Evolutionary conservation across 1,284 basidiomycete genomes (phyloP), one percentile per base, ranked within the genome.

Genomic region (Papiliotrema flavescens): DNA sequence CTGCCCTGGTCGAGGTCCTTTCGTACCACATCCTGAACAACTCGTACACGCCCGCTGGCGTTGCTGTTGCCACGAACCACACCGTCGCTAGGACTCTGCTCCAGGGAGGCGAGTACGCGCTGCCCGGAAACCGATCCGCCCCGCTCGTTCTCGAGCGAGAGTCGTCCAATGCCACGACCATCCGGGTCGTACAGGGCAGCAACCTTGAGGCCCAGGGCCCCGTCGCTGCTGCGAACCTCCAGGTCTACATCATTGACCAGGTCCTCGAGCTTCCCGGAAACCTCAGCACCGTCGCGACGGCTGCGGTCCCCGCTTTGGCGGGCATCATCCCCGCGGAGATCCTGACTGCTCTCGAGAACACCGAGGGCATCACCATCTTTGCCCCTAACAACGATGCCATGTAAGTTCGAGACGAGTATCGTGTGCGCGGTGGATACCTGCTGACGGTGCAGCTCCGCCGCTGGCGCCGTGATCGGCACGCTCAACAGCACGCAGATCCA

Each of bases 361-460:
- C 78, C 3, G 70, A 64, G n/a, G 88, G 87, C 3, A 80, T 86
- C 57, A 90, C 88, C 1, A 65, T 89, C 47, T 89, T 90, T 69
- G 83, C 84, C 1, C 88, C 87, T 2, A 80, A 76, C 55, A 78
- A 85, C 61, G 71, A 71, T 2, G 85, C 83, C 2, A 61, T 88
- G 42, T 52, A 20, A 45, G 50, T 46, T n/a, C n/a, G n/a, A n/a
- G n/a, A n/a, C n/a, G n/a, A n/a, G n/a, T n/a, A n/a, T n/a, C n/a
- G n/a, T n/a, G n/a, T n/a, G 36, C 36, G 36, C 36, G n/a, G n/a
- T n/a, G 14, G 36, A 37, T 14, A 37, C 36, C 36, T 37, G 39
- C 22, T 41, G 22, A 19, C 39, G 8, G 9, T 22, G 43, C 43
- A 22, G 43, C 11, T 15, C 24, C 5, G 17, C n/a, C 32, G 32